Conservation (phyloP, 2,329 filamentous ascomycete genomes). For the Acarospora socialis region DNA sequence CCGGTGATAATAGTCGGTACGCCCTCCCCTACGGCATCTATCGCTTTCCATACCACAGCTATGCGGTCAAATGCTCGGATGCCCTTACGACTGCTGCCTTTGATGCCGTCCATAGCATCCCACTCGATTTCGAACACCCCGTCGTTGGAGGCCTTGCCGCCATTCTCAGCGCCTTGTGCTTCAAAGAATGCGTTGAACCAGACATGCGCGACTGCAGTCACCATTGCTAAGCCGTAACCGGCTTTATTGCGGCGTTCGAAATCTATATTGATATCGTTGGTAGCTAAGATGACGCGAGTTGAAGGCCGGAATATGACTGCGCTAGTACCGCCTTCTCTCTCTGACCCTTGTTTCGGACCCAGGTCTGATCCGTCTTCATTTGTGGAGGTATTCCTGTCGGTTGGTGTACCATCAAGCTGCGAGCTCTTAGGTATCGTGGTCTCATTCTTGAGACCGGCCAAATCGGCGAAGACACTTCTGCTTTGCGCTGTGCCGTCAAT, state of each 20-base stretch:
- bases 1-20: constrained; percentile 41
- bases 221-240: constrained; percentile 68
- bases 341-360: too few relatives aligned
- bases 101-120: constrained; percentile 83
- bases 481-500: constrained; percentile 44
- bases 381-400: too few relatives aligned
- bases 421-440: neutral
- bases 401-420: too few relatives aligned
- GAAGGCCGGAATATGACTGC: constrained; percentile 65
- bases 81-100: constrained; percentile 72
- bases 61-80: constrained; percentile 67
- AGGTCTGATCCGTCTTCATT: too few relatives aligned
- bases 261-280: constrained; percentile 79
- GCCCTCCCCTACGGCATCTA: constrained; percentile 12
- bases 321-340: constrained; percentile 51
- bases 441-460: constrained; percentile 22
- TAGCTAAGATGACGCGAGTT: constrained; percentile 54
- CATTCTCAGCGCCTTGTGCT: constrained; percentile 23
- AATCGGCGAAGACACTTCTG: constrained; percentile 35
- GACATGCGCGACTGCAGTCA: constrained; percentile 82
- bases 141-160: constrained; percentile 53
- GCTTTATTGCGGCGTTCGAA: constrained; percentile 76
- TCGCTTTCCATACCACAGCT: constrained; percentile 66
- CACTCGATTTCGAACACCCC: constrained; percentile 60
- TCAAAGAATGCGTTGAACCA: constrained; percentile 98